phyloP scores from a whole-genome alignment of 2,329 filamentous ascomycete species.

The Paecilomyces fulvus region DNA sequence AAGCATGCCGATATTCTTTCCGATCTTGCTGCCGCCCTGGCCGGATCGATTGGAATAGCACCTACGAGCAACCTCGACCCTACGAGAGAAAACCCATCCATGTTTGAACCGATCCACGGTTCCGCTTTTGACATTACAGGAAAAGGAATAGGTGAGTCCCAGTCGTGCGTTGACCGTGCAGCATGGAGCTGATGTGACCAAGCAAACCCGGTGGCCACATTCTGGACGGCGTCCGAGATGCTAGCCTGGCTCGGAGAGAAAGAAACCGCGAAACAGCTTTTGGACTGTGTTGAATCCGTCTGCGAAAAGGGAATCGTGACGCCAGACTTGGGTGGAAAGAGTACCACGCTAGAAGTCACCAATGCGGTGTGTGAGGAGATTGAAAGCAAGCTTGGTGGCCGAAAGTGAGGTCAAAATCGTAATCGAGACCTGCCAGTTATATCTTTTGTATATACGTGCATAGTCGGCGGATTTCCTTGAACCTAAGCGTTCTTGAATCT shows the following conservation, averaged over 20 bases:
- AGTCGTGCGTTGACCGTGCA: neutral
- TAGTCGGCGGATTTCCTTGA: too few species aligned
- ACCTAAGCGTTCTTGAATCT: too few species aligned
- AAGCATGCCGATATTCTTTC: slow-evolving; percentile 58
- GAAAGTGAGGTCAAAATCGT: neutral
- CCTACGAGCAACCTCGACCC: slow-evolving; percentile 63
- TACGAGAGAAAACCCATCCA: slow-evolving; percentile 49
- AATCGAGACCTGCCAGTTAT: too few species aligned
- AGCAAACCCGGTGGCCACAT: slow-evolving; percentile 57
- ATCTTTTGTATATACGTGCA: too few species aligned
- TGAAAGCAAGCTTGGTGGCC: neutral
- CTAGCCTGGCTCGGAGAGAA: slow-evolving; percentile 54
- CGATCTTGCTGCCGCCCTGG: slow-evolving; percentile 60
- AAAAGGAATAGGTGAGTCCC: slow-evolving; percentile 39
- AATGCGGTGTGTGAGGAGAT: slow-evolving; percentile 5
- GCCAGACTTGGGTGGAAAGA: slow-evolving; percentile 51
- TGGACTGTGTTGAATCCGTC: slow-evolving; percentile 54
- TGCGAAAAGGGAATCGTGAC: slow-evolving; percentile 49
- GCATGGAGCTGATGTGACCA: slow-evolving; percentile 4
- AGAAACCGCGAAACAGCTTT: slow-evolving; percentile 47
- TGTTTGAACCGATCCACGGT: slow-evolving; percentile 58
- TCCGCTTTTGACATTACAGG: slow-evolving; percentile 58
- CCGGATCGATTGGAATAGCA: slow-evolving; percentile 64
- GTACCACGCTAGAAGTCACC: slow-evolving; percentile 10
- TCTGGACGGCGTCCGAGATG: slow-evolving; percentile 65